phyloP scores from a whole-genome alignment of 495 filamentous ascomycete species.

The Cercophora sp. region DNA sequence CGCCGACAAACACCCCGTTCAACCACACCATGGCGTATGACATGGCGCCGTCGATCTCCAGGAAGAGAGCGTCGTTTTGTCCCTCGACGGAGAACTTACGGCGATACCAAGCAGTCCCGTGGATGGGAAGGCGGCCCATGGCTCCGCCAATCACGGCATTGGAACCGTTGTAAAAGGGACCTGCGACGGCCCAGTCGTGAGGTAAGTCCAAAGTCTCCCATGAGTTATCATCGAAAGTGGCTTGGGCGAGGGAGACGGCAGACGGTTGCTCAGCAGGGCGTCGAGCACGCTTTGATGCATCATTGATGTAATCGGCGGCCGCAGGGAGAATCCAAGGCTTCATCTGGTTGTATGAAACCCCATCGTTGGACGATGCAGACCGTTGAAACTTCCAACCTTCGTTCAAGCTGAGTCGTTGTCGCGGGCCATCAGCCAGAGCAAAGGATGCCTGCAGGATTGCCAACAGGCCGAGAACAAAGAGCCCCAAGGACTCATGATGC shows the following conservation, averaged over 20 bases:
- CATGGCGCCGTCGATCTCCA: slow-evolving; percentile 49
- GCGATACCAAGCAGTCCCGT: slow-evolving; percentile 51
- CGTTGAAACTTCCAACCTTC: slow-evolving; percentile 26
- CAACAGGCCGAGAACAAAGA: too few relatives aligned
- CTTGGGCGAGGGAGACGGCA: slow-evolving; percentile 9
- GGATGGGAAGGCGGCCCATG: slow-evolving; percentile 53
- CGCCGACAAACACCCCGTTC: slow-evolving; percentile 45
- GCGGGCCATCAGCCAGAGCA: not conserved
- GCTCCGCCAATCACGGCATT: slow-evolving; percentile 46
- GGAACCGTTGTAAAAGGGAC: too few relatives aligned
- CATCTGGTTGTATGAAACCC: slow-evolving; percentile 21
- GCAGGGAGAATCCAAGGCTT: slow-evolving; percentile 28
- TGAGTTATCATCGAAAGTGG: slow-evolving; percentile 14
- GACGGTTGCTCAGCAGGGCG: slow-evolving; percentile 1
- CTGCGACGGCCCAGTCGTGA: slow-evolving; percentile 51
- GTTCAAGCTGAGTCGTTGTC: slow-evolving; percentile 22
- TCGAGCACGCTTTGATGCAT: slow-evolving; percentile 8
- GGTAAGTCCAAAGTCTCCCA: slow-evolving; percentile 22
- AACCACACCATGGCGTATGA: slow-evolving; percentile 47
- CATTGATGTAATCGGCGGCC: slow-evolving; percentile 23
- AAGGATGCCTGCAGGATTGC: too few relatives aligned
- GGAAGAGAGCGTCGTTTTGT: slow-evolving; percentile 33
- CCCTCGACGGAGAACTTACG: slow-evolving; percentile 28
- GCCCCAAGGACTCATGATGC: too few relatives aligned
- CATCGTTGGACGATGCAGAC: slow-evolving; percentile 24